Percentiles rank a stretch among this genome's conserved stretches.
Conservation (phyloP, 176 grass and related monocot genomes). For the Tuctoria greenei region DNA sequence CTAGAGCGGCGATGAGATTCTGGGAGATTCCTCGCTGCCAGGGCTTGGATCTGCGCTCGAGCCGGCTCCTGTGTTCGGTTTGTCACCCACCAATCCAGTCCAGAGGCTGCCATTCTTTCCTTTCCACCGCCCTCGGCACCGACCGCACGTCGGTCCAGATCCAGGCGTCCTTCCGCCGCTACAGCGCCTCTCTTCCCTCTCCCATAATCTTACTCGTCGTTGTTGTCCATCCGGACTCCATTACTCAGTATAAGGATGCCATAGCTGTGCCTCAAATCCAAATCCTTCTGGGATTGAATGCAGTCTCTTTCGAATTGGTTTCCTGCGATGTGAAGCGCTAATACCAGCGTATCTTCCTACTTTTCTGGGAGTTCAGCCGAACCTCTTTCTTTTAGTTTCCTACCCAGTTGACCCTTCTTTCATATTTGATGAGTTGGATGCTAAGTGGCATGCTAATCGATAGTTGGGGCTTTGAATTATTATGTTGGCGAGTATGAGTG, state of each 20-base stretch:
- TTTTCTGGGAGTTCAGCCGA: not conserved
- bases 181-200: not conserved
- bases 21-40: conserved; percentile 15
- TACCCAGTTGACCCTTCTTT: not conserved
- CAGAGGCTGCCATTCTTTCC: not conserved
- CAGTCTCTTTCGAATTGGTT: not conserved
- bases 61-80: not conserved
- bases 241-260: not conserved
- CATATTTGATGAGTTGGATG: not conserved
- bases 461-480: conserved; percentile 25
- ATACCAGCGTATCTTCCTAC: not conserved
- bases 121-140: not conserved
- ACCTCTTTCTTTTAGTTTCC: not conserved
- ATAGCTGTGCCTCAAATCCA: not conserved
- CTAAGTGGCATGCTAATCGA: not conserved
- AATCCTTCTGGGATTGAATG: not conserved
- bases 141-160: conserved; percentile 11
- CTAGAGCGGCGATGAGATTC: conserved; percentile 28
- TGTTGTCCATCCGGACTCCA: not conserved
- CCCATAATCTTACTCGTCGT: not conserved
- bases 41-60: conserved; percentile 6
- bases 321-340: not conserved
- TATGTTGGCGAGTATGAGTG: conserved; percentile 18
- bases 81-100: not conserved
- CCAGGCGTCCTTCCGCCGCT: conserved; percentile 11